phyloP scores from a whole-genome alignment of 805 yeast genomes.

The Schwanniomyces pseudopolymorphus region DNA sequence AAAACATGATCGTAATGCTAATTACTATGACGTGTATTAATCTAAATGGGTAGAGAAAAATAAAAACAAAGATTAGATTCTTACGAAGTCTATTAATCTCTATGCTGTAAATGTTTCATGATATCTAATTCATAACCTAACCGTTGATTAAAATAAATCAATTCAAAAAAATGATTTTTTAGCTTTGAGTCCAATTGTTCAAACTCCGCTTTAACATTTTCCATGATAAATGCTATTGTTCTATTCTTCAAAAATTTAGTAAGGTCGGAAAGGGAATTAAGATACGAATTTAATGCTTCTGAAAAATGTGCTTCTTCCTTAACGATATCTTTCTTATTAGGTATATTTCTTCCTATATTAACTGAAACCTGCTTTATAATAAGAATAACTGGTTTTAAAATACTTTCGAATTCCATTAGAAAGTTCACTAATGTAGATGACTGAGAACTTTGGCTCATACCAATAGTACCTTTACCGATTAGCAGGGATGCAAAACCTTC shows the following conservation, averaged over 20 bases:
- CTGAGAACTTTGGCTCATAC: not conserved
- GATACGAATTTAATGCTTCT: conserved; percentile 1
- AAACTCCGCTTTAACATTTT: conserved; percentile 8
- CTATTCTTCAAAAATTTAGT: not conserved
- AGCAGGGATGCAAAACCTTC: not conserved
- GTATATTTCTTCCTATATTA: not conserved
- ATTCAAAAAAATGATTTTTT: conserved; percentile 13
- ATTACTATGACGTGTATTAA: too few species aligned
- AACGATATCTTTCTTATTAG: not conserved
- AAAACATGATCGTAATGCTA: not conserved
- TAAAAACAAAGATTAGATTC: not conserved
- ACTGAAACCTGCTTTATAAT: not conserved
- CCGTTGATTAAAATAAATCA: conserved; percentile 11
- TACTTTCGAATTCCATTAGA: not conserved
- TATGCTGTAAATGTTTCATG: not conserved
- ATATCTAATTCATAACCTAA: conserved; percentile 1
- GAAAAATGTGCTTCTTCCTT: conserved; percentile 1
- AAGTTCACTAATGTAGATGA: not conserved
- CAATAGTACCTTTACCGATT: not conserved
- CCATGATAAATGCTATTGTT: conserved; percentile 6
- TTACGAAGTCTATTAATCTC: not conserved
- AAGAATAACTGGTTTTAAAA: not conserved
- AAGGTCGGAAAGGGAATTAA: not conserved
- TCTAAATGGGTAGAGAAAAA: too few species aligned
- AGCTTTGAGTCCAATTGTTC: conserved; percentile 11